Evolutionary conservation across 768 basidiomycete species (phyloP).

Genomic region (Cubamyces sp.): DNA sequence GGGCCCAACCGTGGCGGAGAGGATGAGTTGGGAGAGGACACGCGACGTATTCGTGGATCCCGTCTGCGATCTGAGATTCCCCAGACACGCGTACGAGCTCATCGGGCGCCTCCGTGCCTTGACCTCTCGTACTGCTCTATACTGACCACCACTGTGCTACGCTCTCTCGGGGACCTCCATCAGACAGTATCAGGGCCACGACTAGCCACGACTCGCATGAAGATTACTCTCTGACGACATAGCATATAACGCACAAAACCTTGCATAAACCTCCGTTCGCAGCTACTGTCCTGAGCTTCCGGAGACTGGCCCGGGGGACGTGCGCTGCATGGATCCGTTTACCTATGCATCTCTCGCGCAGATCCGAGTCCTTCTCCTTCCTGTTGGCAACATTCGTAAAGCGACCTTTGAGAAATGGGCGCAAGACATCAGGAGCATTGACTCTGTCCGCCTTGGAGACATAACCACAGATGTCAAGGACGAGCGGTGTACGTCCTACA

Average conservation of each 20-base stretch:
- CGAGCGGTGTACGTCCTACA: conserved; percentile 60
- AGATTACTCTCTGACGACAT: background rate
- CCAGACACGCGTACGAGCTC: background rate
- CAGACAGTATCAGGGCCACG: background rate
- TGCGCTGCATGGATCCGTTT: conserved; percentile 60
- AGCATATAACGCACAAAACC: background rate
- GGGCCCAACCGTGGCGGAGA: background rate
- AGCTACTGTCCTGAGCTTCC: background rate
- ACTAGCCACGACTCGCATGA: conserved; percentile 4
- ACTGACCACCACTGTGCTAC: background rate
- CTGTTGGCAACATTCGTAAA: conserved; percentile 76
- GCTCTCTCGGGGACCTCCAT: background rate
- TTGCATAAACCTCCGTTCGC: background rate
- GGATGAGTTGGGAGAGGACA: background rate
- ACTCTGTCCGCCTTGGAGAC: conserved; percentile 76
- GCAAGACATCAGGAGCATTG: conserved; percentile 71
- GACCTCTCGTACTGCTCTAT: background rate
- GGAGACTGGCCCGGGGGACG: conserved; percentile 4
- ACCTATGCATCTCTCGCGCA: conserved; percentile 85
- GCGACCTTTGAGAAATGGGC: conserved; percentile 76
- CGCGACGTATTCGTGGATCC: conserved; percentile 17
- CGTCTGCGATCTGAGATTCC: conserved; percentile 14
- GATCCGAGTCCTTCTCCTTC: conserved; percentile 82
- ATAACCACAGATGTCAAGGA: conserved; percentile 81
- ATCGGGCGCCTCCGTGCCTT: conserved; percentile 9